Conservation (phyloP, 371 early-diverging fungal species). For the Mucor mucedo region DNA sequence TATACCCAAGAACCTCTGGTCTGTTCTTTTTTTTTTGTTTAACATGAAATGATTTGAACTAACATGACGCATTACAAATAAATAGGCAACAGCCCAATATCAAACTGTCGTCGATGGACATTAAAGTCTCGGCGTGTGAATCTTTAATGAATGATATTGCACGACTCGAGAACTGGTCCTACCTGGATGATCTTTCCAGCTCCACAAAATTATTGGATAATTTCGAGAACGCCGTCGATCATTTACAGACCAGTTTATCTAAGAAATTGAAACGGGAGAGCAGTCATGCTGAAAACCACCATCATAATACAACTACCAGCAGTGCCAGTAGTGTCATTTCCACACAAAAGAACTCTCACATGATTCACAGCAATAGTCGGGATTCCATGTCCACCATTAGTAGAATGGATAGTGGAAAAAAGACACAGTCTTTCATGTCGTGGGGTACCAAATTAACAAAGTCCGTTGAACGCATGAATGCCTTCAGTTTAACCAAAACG, state of each 20-base stretch:
- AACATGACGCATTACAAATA: background rate
- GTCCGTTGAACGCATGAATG: constrained; percentile 61
- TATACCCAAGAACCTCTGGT: constrained; percentile 67
- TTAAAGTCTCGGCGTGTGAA: constrained; percentile 61
- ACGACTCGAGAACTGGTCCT: constrained; percentile 44
- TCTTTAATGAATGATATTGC: constrained; percentile 36
- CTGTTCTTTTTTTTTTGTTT: background rate
- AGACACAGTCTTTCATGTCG: constrained; percentile 42
- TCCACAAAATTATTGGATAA: constrained; percentile 38
- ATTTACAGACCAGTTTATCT: constrained; percentile 35
- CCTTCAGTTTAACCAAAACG: constrained; percentile 54
- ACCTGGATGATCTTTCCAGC: constrained; percentile 37
- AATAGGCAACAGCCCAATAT: constrained; percentile 54
- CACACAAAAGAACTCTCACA: constrained; percentile 1
- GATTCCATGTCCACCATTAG: constrained; percentile 19
- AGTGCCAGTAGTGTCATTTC: background rate
- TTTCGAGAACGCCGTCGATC: constrained; percentile 43
- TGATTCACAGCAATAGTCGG: constrained; percentile 7
- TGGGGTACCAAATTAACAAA: constrained; percentile 57
- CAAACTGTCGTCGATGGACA: constrained; percentile 55
- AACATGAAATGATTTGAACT: background rate
- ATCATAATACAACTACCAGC: background rate
- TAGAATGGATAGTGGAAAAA: constrained; percentile 21
- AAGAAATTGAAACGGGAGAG: constrained; percentile 50
- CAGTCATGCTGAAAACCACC: constrained; percentile 8